Conservation (phyloP, 2,329 filamentous ascomycete species). For the Dothideomycetidae sp. region DNA sequence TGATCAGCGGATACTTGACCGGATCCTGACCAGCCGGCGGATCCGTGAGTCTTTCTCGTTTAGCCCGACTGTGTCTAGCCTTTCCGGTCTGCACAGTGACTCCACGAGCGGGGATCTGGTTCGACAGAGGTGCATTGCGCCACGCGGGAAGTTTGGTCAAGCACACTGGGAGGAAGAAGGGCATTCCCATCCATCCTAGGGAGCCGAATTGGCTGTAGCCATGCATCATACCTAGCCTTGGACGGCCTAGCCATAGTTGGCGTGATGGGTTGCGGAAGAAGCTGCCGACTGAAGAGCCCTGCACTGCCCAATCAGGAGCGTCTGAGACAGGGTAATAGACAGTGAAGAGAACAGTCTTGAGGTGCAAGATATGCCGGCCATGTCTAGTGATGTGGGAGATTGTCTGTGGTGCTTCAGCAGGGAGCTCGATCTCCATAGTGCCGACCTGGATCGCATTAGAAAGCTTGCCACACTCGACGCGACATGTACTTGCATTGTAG, state of each 20-base stretch:
- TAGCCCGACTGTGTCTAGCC: conserved; percentile 19
- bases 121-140: conserved; percentile 44
- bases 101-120: conserved; percentile 33
- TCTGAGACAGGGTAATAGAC: conserved; percentile 47
- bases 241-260: conserved; percentile 48
- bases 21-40: conserved; percentile 22
- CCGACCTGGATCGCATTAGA: conserved; percentile 30
- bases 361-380: conserved; percentile 33
- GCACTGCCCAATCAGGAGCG: conserved; percentile 21
- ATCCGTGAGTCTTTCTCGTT: conserved; percentile 16
- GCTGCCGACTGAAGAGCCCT: conserved; percentile 20
- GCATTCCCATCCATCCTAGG: conserved; percentile 35
- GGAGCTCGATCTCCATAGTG: conserved; percentile 43
- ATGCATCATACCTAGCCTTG: conserved; percentile 40
- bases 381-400: conserved; percentile 39
- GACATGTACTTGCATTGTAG: too few species aligned
- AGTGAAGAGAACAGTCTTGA: conserved; percentile 48
- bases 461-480: conserved; percentile 9
- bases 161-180: conserved; percentile 43
- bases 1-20: conserved; percentile 45
- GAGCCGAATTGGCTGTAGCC: conserved; percentile 50
- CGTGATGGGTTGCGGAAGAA: conserved; percentile 31
- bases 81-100: conserved; percentile 28
- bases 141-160: conserved; percentile 52
- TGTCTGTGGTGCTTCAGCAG: conserved; percentile 31